Conservation (phyloP, 2,329 filamentous ascomycete genomes). For the Colletotrichum endophyticum region DNA sequence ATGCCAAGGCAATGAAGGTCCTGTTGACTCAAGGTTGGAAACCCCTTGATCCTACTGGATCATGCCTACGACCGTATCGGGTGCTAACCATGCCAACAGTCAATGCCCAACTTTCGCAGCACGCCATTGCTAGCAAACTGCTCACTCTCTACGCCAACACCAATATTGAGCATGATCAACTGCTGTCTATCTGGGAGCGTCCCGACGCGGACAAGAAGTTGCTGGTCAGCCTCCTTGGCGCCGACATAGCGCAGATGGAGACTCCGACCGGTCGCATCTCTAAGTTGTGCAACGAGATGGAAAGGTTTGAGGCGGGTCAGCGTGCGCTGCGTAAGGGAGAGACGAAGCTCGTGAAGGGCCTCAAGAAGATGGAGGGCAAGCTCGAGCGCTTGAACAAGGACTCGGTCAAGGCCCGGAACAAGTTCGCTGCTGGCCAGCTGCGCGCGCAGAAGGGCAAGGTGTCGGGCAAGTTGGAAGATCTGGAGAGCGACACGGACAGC, state of each 20-base stretch:
- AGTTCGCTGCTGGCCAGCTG: background rate
- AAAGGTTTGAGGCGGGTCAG: background rate
- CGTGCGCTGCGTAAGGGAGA: background rate
- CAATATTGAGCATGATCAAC: background rate
- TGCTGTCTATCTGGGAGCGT: background rate
- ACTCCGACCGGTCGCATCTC: background rate
- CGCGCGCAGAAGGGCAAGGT: background rate
- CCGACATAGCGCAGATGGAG: background rate
- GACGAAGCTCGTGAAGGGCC: background rate
- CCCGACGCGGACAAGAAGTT: background rate
- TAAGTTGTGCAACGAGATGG: background rate
- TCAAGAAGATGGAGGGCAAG: background rate
- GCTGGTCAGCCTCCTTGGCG: background rate
- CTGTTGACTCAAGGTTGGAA: background rate
- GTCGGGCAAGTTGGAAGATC: background rate
- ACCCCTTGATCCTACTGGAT: background rate
- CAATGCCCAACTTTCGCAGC: background rate
- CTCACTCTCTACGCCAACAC: background rate
- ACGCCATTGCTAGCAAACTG: background rate
- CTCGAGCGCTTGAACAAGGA: background rate
- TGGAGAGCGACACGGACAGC: background rate
- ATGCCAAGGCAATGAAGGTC: background rate
- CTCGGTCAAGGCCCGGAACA: background rate
- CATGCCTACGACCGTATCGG: background rate
- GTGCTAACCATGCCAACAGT: background rate